These are phyloP conservation scores for Xylariaceae sp. DNA, from an alignment of 2,329 filamentous ascomycete species.

Conservation along the genomic window DNA sequence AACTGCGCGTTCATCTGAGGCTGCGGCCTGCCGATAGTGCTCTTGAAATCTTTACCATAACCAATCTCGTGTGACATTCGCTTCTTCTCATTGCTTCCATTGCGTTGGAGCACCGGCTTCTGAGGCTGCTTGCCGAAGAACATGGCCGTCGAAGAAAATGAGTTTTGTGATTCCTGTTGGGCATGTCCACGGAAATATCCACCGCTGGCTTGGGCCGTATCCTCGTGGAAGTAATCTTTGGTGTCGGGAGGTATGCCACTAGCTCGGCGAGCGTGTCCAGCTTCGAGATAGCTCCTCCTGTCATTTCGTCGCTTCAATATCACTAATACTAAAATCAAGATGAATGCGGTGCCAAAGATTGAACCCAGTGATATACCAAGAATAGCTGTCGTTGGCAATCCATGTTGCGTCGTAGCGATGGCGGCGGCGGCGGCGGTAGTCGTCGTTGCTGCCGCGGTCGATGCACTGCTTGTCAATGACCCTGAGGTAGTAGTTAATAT, in stretches of 20 bases:
- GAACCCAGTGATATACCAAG: slow-evolving; percentile 79
- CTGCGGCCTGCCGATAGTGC: slow-evolving; percentile 58
- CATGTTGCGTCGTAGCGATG: slow-evolving; percentile 15
- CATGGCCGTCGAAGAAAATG: slow-evolving; percentile 62
- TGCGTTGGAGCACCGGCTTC: slow-evolving; percentile 45
- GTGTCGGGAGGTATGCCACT: slow-evolving; percentile 51
- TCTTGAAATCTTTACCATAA: slow-evolving; percentile 61
- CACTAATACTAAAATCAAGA: slow-evolving; percentile 71
- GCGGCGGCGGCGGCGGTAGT: slow-evolving; percentile 20
- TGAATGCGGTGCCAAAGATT: slow-evolving; percentile 67
- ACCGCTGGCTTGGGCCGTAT: slow-evolving; percentile 39
- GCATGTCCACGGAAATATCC: slow-evolving; percentile 50
- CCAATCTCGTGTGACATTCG: slow-evolving; percentile 50
- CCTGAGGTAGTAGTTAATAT: slow-evolving; percentile 31
- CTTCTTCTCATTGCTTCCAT: slow-evolving; percentile 54
- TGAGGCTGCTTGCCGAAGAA: slow-evolving; percentile 61
- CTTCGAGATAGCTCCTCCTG: slow-evolving; percentile 48
- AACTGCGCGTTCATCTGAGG: slow-evolving; percentile 40
- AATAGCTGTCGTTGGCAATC: slow-evolving; percentile 52
- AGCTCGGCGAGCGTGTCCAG: slow-evolving; percentile 40
- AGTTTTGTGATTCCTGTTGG: slow-evolving; percentile 50
- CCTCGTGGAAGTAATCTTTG: slow-evolving; percentile 47
- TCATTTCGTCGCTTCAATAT: slow-evolving; percentile 59
- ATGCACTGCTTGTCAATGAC: slow-evolving; percentile 14
- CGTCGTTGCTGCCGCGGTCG: slow-evolving; percentile 10